phyloP scores from a whole-genome alignment of 2,329 filamentous ascomycete species.

The Aspergillus puulaauensis region DNA sequence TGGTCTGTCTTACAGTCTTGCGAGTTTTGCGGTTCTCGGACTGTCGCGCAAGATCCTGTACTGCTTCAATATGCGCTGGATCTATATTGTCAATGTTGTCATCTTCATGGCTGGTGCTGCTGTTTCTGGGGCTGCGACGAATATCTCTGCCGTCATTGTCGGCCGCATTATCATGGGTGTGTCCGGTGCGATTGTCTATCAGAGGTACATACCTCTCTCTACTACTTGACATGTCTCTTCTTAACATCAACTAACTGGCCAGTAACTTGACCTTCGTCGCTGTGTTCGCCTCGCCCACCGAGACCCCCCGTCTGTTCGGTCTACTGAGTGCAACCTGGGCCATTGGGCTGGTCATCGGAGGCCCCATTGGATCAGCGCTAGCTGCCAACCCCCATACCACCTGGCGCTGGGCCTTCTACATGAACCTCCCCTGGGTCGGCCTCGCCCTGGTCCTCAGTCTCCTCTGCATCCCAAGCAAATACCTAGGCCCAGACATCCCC shows the following conservation, averaged over 20 bases:
- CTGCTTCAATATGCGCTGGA: conserved; percentile 43
- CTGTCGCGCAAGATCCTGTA: conserved; percentile 20
- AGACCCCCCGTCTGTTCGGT: conserved; percentile 5
- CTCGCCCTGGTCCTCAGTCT: conserved; percentile 46
- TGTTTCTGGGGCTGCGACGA: conserved; percentile 45
- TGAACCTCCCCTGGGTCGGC: conserved; percentile 55
- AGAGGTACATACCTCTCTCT: background rate
- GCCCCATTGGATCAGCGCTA: conserved; percentile 9
- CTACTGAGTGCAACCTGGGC: conserved; percentile 5
- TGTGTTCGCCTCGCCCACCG: background rate
- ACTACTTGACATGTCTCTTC: background rate
- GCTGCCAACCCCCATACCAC: conserved; percentile 17
- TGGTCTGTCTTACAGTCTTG: conserved; percentile 12
- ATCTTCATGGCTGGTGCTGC: conserved; percentile 32
- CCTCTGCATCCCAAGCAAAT: conserved; percentile 39
- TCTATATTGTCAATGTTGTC: conserved; percentile 25
- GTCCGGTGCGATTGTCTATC: conserved; percentile 32
- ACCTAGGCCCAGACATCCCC: conserved; percentile 23
- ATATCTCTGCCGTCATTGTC: conserved; percentile 48
- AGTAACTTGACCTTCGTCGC: conserved; percentile 9
- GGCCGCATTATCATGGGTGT: conserved; percentile 33
- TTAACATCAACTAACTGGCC: background rate
- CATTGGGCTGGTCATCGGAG: conserved; percentile 10
- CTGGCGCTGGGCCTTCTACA: conserved; percentile 51
- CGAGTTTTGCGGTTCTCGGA: conserved; percentile 12